Evolutionary conservation across 1,139 yeast genomes (phyloP).

Genomic region (Groenewaldozyma auringiensis): DNA sequence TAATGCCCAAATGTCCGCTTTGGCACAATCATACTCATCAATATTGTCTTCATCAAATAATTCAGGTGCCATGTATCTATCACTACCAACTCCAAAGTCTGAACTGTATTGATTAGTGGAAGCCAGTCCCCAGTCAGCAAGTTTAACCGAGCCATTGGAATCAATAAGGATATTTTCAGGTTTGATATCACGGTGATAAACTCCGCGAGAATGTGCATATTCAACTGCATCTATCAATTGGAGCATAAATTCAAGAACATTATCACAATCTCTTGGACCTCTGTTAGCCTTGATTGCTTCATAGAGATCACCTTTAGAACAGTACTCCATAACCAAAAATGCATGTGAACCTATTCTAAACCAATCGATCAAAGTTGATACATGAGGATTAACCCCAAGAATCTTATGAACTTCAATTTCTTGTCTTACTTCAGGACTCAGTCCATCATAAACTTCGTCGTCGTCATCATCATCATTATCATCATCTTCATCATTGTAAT

Average conservation of each 20-base stretch:
- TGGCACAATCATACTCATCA: slow-evolving; percentile 69
- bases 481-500: background rate
- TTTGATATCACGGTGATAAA: slow-evolving; percentile 82
- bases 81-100: slow-evolving; percentile 90
- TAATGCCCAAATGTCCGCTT: slow-evolving; percentile 88
- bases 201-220: slow-evolving; percentile 63
- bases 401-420: slow-evolving; percentile 65
- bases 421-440: slow-evolving; percentile 53
- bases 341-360: slow-evolving; percentile 49
- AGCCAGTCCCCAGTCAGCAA: slow-evolving; percentile 91
- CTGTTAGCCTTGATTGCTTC: slow-evolving; percentile 81
- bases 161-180: slow-evolving; percentile 81
- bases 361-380: slow-evolving; percentile 62
- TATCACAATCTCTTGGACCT: slow-evolving; percentile 54
- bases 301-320: slow-evolving; percentile 85
- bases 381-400: slow-evolving; percentile 43
- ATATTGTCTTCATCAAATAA: slow-evolving; percentile 45
- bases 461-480: slow-evolving; percentile 18
- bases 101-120: slow-evolving; percentile 54
- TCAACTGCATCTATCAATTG: slow-evolving; percentile 76
- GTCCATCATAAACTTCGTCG: slow-evolving; percentile 12
- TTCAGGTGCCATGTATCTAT: slow-evolving; percentile 97
- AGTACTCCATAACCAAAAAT: slow-evolving; percentile 77
- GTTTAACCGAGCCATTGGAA: slow-evolving; percentile 59
- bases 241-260: slow-evolving; percentile 63